Evolutionary conservation across 2,329 filamentous ascomycete genomes (phyloP).

Genomic region (Blastomyces parvus): DNA sequence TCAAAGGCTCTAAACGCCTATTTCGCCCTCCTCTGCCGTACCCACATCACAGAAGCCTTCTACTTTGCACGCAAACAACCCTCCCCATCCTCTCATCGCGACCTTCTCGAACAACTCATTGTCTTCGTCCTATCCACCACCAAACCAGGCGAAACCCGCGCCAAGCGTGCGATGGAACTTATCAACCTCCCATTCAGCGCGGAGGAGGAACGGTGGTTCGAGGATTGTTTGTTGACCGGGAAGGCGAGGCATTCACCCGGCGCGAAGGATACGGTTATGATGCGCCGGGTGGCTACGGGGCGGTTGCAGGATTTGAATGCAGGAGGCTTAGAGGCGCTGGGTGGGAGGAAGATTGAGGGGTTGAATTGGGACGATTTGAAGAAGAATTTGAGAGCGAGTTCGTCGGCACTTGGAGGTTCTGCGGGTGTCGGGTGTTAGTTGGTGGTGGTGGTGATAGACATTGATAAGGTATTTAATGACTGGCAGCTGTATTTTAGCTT

Average conservation of each 20-base stretch:
- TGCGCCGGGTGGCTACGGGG: constrained; percentile 62
- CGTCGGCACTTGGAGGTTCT: neutral
- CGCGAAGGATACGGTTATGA: constrained; percentile 63
- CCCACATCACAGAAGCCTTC: constrained; percentile 63
- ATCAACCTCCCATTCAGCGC: constrained; percentile 62
- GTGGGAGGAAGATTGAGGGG: constrained; percentile 40
- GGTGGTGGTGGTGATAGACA: neutral
- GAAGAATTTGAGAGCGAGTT: constrained; percentile 23
- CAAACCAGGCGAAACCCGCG: constrained; percentile 32
- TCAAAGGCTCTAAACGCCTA: constrained; percentile 54
- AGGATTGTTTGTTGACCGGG: constrained; percentile 55
- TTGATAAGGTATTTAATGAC: neutral
- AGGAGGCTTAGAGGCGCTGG: constrained; percentile 29
- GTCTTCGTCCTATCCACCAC: constrained; percentile 44
- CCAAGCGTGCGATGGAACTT: constrained; percentile 56
- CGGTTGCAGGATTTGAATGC: constrained; percentile 31
- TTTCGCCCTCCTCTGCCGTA: constrained; percentile 57
- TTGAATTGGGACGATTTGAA: constrained; percentile 45
- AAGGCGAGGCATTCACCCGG: constrained; percentile 55
- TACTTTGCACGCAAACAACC: constrained; percentile 60
- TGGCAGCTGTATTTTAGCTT: no score
- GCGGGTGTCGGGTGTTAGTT: neutral
- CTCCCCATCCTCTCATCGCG: constrained; percentile 49
- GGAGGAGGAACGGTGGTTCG: constrained; percentile 65
- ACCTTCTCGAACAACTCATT: constrained; percentile 59